Conservation (phyloP, 2,329 filamentous ascomycete species). For the Harringtonia aguacate region DNA sequence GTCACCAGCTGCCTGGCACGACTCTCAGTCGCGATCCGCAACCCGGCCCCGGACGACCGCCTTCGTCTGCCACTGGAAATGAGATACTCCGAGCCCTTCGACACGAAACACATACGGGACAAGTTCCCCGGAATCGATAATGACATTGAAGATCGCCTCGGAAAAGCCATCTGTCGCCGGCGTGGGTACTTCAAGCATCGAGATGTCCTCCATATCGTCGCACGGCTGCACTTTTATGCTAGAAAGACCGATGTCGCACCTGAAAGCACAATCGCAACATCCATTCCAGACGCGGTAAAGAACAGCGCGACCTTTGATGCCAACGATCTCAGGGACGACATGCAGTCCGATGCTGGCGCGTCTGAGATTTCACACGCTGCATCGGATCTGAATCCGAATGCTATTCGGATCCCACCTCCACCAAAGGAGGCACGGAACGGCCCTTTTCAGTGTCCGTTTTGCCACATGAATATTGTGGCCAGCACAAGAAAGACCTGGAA, state of each 20-base stretch:
- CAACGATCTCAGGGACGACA: neutral
- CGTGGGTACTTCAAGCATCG: too few species aligned
- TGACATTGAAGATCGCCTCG: conserved; percentile 16
- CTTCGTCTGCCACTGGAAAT: conserved; percentile 7
- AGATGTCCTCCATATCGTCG: neutral
- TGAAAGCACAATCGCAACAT: neutral
- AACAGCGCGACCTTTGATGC: neutral
- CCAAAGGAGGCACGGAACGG: too few species aligned
- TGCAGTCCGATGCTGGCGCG: neutral
- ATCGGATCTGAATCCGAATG: too few species aligned
- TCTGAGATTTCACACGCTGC: neutral
- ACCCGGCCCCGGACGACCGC: conserved; percentile 24
- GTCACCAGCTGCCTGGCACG: conserved; percentile 21
- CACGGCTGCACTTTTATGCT: neutral
- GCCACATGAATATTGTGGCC: too few species aligned
- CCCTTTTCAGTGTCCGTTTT: too few species aligned
- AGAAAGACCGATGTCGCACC: neutral
- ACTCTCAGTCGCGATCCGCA: conserved; percentile 24
- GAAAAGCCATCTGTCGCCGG: conserved; percentile 4
- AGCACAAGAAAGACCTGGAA: too few species aligned
- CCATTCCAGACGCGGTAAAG: neutral
- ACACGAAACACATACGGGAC: conserved; percentile 12
- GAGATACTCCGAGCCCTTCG: conserved; percentile 15
- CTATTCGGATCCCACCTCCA: too few species aligned
- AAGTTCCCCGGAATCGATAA: conserved; percentile 17